phyloP scores from a whole-genome alignment of 305 asterid genomes.

The Fraxinus platypoda region DNA sequence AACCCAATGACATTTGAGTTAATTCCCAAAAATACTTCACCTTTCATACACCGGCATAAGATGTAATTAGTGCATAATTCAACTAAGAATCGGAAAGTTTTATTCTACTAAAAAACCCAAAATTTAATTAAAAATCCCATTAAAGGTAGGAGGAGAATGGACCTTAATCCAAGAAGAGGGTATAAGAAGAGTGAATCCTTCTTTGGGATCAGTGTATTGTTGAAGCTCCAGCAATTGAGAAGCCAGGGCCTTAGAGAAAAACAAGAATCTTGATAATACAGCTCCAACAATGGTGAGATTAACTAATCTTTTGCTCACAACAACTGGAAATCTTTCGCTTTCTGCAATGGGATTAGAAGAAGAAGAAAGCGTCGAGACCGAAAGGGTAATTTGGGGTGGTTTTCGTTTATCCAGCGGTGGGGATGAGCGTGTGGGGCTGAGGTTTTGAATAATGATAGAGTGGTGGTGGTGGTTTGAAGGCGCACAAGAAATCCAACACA shows the following conservation, averaged over 20 bases:
- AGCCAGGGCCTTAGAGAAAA: conserved; percentile 35
- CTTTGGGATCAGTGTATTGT: conserved; percentile 54
- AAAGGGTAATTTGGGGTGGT: neutral
- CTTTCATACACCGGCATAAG: neutral
- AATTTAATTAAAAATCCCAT: neutral
- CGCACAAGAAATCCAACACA: conserved; percentile 18
- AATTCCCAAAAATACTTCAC: conserved; percentile 14
- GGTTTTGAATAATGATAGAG: conserved; percentile 23
- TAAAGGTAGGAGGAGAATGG: neutral
- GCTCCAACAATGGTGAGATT: conserved; percentile 42
- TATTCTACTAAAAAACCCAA: neutral
- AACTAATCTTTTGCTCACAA: conserved; percentile 38
- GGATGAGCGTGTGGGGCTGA: neutral
- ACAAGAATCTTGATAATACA: conserved; percentile 30
- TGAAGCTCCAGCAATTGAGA: conserved; percentile 48
- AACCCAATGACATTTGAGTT: conserved; percentile 13
- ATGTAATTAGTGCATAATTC: neutral
- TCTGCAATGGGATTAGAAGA: neutral
- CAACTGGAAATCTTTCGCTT: conserved; percentile 9
- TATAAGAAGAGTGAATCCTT: conserved; percentile 74
- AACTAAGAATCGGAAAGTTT: neutral
- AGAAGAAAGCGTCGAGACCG: neutral
- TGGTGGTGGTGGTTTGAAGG: conserved; percentile 14
- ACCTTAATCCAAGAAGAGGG: conserved; percentile 88
- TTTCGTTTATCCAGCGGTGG: conserved; percentile 10